Base-by-base conservation (phyloP, 2,329 filamentous ascomycete genomes). In the Drechslerella stenobrocha region DNA sequence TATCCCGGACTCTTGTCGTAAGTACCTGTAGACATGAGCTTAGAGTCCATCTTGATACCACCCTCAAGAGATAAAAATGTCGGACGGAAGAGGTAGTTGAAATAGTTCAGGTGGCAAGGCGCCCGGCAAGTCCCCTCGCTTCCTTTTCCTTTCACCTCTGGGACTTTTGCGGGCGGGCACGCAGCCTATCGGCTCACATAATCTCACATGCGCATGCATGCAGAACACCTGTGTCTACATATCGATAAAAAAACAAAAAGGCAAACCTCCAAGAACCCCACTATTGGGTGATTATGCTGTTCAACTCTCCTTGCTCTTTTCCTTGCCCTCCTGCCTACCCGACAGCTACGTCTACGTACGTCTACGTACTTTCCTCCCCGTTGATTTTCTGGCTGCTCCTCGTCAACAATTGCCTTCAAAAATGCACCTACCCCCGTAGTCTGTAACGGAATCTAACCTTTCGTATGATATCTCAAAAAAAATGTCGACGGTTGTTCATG, bases 181-280 rank as follows among this genome's bases (percentile, higher is more conserved):
- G 52, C 28, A 67, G 50, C 63, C 63, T 67, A 67, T 67, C 63
- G 48, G 63, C 37, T 60, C 56, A 48, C 56, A 60, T 60, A 60
- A 60, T 60, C 63, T 67, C 32, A 60, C 63, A 67, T 67, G 55
- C 59, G 58, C 61, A 58, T 66, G 58, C 48, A 52, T 53, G 37
- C 56, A 48, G 61, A 48, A 60, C 34, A 40, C 20, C 53, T 45
- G 51, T 42, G 40, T 46, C 50, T 51, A 37, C 34, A 44, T 58
- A 50, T 58, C 35, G 40, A 55, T 45, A 22, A 44, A 51, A 42
- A 46, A 30, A 4, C 24, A 35, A 40, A 32, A 11, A 37, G 4
- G n/a, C 34, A 37, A 11, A 37, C 34, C 34, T 37, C 34, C 30
- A 15, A 37, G 3, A 3, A 37, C 53, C 53, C 23, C 32, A 22